phyloP scores from a whole-genome alignment of 2,329 filamentous ascomycete species.

The Xylogone sp. region DNA sequence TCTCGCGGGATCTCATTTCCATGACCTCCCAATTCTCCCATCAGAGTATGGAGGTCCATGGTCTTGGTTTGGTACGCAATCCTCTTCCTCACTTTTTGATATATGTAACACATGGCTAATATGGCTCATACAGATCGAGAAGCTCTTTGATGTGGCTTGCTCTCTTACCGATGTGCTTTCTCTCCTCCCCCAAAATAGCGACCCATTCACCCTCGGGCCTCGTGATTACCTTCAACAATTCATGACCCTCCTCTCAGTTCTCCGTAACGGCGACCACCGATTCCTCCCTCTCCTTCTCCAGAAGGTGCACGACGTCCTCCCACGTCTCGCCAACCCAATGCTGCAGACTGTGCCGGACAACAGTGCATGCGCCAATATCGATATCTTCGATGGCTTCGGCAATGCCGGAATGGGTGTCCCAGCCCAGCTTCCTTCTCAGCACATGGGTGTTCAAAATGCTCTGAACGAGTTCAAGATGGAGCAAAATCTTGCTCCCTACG shows the following conservation, averaged over 20 bases:
- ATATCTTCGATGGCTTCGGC: constrained; percentile 65
- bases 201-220: constrained; percentile 62
- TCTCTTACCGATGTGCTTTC: constrained; percentile 71
- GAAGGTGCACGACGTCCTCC: constrained; percentile 71
- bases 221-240: constrained; percentile 71
- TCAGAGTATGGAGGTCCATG: constrained; percentile 70
- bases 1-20: constrained; percentile 57
- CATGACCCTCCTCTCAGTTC: constrained; percentile 60
- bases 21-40: constrained; percentile 70
- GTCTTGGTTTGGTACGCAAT: constrained; percentile 63
- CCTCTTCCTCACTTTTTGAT: neutral
- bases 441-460: constrained; percentile 15
- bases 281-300: constrained; percentile 73
- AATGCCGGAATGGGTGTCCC: constrained; percentile 52
- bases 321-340: constrained; percentile 56
- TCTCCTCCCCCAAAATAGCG: constrained; percentile 54
- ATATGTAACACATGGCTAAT: constrained; percentile 5
- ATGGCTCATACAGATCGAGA: constrained; percentile 56
- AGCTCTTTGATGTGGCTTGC: constrained; percentile 73
- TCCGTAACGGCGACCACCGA: constrained; percentile 72
- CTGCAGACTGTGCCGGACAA: constrained; percentile 56
- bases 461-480: constrained; percentile 26
- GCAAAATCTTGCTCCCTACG: constrained; percentile 16
- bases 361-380: constrained; percentile 37
- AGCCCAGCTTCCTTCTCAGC: constrained; percentile 21